Conservation (phyloP, 129 eudicot genomes). For the Oenanthe sinensis region DNA sequence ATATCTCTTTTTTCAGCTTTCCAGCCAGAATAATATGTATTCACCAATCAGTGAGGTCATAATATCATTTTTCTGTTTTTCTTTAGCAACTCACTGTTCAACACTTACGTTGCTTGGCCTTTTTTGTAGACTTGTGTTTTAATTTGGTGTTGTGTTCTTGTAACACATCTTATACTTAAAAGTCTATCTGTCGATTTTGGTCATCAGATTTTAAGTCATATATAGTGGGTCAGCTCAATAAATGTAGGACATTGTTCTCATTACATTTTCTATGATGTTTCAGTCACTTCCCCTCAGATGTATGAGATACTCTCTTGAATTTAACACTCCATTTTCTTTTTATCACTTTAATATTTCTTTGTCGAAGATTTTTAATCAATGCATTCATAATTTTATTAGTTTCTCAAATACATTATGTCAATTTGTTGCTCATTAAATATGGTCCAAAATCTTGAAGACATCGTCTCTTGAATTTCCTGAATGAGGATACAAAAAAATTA, state of each 20-base stretch:
- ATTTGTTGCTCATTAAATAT: not conserved
- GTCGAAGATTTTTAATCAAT: not conserved
- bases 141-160: not conserved
- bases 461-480: not conserved
- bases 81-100: not conserved
- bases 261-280: not conserved
- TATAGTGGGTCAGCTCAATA: no score
- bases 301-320: not conserved
- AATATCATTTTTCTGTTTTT: not conserved
- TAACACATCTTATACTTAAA: not conserved
- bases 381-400: not conserved
- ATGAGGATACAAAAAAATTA: no score
- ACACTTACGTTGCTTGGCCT: not conserved
- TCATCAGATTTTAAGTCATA: not conserved
- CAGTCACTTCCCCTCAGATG: not conserved
- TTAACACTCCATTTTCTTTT: not conserved
- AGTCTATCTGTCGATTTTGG: not conserved
- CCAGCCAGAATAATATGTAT: slow-evolving; percentile 39
- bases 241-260: not conserved
- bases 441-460: not conserved
- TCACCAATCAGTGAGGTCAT: slow-evolving; percentile 21
- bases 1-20: slow-evolving; percentile 66
- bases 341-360: not conserved
- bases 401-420: not conserved
- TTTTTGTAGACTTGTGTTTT: not conserved